A percentile compares a stretch with the other conserved stretches of the same genome.
phyloP scores from a whole-genome alignment of 805 yeast genomes.

The Tetrapisispora fleetii region DNA sequence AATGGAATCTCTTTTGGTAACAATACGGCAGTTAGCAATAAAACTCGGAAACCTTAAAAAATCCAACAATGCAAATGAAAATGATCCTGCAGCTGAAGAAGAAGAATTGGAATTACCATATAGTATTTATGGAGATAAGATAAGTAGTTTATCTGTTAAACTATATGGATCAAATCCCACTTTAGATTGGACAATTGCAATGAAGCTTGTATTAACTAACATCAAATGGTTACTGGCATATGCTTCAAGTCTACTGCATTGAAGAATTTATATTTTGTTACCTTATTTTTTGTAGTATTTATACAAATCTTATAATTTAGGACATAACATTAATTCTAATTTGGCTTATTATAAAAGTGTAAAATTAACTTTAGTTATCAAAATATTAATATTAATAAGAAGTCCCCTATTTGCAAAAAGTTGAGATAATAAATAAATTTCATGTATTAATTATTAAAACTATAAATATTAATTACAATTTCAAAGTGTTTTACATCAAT shows the following conservation, averaged over 20 bases:
- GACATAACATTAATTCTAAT: too few relatives aligned
- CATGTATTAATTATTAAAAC: not conserved
- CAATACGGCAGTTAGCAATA: slow-evolving; percentile 19
- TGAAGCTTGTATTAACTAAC: slow-evolving; percentile 70
- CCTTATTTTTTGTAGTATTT: too few relatives aligned
- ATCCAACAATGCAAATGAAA: not conserved
- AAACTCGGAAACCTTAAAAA: slow-evolving; percentile 7
- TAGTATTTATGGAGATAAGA: slow-evolving; percentile 54
- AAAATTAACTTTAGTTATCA: too few relatives aligned
- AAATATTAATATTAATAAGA: too few relatives aligned
- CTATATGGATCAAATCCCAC: slow-evolving; percentile 53
- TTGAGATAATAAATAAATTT: too few relatives aligned
- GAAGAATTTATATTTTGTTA: not conserved
- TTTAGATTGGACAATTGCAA: slow-evolving; percentile 84
- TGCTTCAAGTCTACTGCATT: slow-evolving; percentile 37
- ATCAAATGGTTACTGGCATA: slow-evolving; percentile 79
- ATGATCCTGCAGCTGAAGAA: not conserved
- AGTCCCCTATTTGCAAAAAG: too few relatives aligned
- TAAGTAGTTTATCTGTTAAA: slow-evolving; percentile 70
- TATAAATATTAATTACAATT: not conserved
- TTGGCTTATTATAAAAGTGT: too few relatives aligned
- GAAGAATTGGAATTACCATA: slow-evolving; percentile 55
- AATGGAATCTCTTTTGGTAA: slow-evolving; percentile 61
- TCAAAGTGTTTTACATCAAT: slow-evolving; percentile 39
- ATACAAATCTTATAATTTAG: too few relatives aligned